Evolutionary conservation across 2,329 filamentous ascomycete species (phyloP).

Genomic region (Epichloe sylvatica): DNA sequence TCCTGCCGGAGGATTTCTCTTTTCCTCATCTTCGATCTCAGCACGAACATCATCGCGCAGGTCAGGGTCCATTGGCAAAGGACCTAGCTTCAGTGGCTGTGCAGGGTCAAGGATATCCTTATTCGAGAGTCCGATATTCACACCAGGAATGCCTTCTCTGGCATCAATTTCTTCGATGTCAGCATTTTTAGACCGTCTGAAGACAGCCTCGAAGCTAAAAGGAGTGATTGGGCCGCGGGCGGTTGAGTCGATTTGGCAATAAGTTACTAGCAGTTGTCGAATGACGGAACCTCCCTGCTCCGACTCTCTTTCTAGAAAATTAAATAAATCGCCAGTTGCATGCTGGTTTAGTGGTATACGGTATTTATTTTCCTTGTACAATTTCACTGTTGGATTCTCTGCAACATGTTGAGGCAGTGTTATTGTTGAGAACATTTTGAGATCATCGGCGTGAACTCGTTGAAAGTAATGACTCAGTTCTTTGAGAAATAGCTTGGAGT

Average conservation of each 20-base stretch:
- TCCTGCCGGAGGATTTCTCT: slow-evolving; percentile 53
- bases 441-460: slow-evolving; percentile 63
- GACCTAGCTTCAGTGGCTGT: slow-evolving; percentile 58
- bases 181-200: slow-evolving; percentile 41
- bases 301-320: slow-evolving; percentile 77
- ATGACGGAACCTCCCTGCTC: slow-evolving; percentile 69
- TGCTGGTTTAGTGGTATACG: slow-evolving; percentile 78
- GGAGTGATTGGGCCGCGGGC: slow-evolving; percentile 49
- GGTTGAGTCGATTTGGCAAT: slow-evolving; percentile 45
- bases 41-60: slow-evolving; percentile 74
- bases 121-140: slow-evolving; percentile 47
- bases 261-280: slow-evolving; percentile 52
- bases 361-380: slow-evolving; percentile 81
- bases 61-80: slow-evolving; percentile 69
- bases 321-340: slow-evolving; percentile 68
- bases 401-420: slow-evolving; percentile 64
- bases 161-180: slow-evolving; percentile 51
- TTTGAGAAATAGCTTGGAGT: slow-evolving; percentile 61
- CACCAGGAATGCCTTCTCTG: slow-evolving; percentile 50
- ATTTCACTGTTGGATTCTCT: slow-evolving; percentile 61
- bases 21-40: slow-evolving; percentile 76
- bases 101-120: slow-evolving; percentile 44
- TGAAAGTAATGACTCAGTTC: slow-evolving; percentile 57
- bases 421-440: slow-evolving; percentile 61
- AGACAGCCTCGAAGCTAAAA: slow-evolving; percentile 47